phyloP scores from a whole-genome alignment of 139 green algal genomes.

The Cymbomonas tetramitiformis region DNA sequence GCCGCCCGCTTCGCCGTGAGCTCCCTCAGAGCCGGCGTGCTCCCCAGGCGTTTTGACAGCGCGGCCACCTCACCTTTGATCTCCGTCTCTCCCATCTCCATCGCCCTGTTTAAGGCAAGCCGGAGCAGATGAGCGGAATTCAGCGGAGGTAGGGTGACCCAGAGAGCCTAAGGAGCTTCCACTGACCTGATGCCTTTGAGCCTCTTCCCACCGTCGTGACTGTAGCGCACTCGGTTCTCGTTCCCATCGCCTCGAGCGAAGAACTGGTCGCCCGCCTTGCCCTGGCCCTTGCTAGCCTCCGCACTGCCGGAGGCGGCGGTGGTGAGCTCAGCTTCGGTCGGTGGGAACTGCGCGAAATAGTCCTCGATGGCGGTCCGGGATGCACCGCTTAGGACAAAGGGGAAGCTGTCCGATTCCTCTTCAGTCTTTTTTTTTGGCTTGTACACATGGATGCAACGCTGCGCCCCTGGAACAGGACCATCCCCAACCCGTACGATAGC shows the following conservation, averaged over 20 bases:
- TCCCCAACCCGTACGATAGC: too few relatives aligned
- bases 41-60: background rate
- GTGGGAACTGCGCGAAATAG: background rate
- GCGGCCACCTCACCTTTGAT: background rate
- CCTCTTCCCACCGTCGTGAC: background rate
- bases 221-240: background rate
- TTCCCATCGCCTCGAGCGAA: background rate
- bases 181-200: background rate
- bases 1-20: slow-evolving; percentile 9
- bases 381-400: background rate
- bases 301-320: background rate
- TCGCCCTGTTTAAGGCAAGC: background rate
- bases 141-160: too few relatives aligned
- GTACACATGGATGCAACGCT: too few relatives aligned
- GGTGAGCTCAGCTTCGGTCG: background rate
- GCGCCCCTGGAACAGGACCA: too few relatives aligned
- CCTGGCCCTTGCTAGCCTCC: too few relatives aligned
- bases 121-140: too few relatives aligned
- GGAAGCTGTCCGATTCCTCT: too few relatives aligned
- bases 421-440: too few relatives aligned
- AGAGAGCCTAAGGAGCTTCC: background rate
- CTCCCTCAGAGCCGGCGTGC: background rate
- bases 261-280: background rate
- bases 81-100: background rate
- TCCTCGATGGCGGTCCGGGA: background rate